Base-by-base conservation (phyloP, 148 eudicot species). In the Agrostemma githago region DNA sequence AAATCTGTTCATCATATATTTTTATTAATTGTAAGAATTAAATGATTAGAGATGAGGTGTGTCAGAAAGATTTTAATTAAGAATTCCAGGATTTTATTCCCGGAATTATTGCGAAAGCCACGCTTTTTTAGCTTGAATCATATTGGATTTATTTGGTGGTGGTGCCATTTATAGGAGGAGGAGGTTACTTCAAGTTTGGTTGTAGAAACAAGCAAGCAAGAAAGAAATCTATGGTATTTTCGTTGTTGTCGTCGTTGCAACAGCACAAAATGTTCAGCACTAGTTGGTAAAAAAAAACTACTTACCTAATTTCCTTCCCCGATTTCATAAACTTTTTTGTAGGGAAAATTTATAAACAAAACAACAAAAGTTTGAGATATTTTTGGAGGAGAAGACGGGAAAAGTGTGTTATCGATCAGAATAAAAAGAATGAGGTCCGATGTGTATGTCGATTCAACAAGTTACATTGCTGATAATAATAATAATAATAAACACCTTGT, bases 271-370 rank as follows among this genome's bases (percentile, higher is more conserved):
- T 75, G 34, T 79, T 78, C 83, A 6, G 69, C 79, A 5, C 67
- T 73, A 5, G 71, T 73, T 73, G 84, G 77, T 78, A 79, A 80
- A 26, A 26, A 26, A 26, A 26, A 26, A 26, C 0, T 0, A 57
- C 53, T 76, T 76, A 68, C 79, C 84, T 41, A 77, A 84, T 78
- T 72, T 72, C 85, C 75, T 79, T 78, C 71, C 71, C 76, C 78
- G 56, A 72, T 73, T 57, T 74, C 79, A 20, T 76, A 71, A 37
- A 37, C 64, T 83, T 75, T 26, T 76, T 73, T 75, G 72, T 70
- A 16, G 71, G 76, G 3, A 72, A 78, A 72, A 80, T 77, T 26
- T 26, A 26, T 26, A 26, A 26, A 26, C 34, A 26, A 0, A 26
- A 26, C 34, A 26, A 16, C 83, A 63, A 19, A 70, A 73, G 78